These are phyloP conservation scores for Capronia americana DNA, from an alignment of 2,329 filamentous ascomycete species.

Conservation along the genomic window DNA sequence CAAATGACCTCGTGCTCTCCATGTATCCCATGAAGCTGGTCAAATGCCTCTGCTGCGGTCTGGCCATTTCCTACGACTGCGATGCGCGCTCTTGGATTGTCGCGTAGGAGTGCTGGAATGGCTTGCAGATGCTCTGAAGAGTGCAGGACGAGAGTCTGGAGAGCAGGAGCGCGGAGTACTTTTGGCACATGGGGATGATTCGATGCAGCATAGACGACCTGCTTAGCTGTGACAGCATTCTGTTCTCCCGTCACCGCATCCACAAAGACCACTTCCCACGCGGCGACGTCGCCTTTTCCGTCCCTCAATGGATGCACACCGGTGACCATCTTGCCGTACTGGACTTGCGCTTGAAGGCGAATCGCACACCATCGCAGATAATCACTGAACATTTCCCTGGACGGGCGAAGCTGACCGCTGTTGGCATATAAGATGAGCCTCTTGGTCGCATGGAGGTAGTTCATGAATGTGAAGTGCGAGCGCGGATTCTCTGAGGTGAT, in stretches of 20 bases:
- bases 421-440: slow-evolving; percentile 34
- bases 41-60: slow-evolving; percentile 34
- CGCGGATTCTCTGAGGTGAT: slow-evolving; percentile 38
- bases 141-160: slow-evolving; percentile 26
- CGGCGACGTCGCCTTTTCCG: slow-evolving; percentile 13
- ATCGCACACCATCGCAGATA: slow-evolving; percentile 37
- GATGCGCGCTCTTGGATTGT: slow-evolving; percentile 16
- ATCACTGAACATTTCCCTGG: slow-evolving; percentile 30
- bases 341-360: slow-evolving; percentile 23
- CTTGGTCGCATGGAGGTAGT: slow-evolving; percentile 35
- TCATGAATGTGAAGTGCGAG: slow-evolving; percentile 38
- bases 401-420: slow-evolving; percentile 26
- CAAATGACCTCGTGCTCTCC: slow-evolving; percentile 30
- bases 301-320: slow-evolving; percentile 24
- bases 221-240: slow-evolving; percentile 23
- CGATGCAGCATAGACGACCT: slow-evolving; percentile 30
- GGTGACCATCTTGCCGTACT: slow-evolving; percentile 22
- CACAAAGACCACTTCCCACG: slow-evolving; percentile 29
- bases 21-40: slow-evolving; percentile 29
- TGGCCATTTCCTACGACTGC: slow-evolving; percentile 36
- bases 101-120: slow-evolving; percentile 17
- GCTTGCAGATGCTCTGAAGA: slow-evolving; percentile 25
- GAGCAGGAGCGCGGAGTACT: slow-evolving; percentile 12
- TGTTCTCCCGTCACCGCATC: slow-evolving; percentile 29
- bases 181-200: slow-evolving; percentile 26